These are phyloP conservation scores for Borealophlyctis nickersoniae DNA, from an alignment of 192 early-diverging fungal species.

Conservation along the genomic window DNA sequence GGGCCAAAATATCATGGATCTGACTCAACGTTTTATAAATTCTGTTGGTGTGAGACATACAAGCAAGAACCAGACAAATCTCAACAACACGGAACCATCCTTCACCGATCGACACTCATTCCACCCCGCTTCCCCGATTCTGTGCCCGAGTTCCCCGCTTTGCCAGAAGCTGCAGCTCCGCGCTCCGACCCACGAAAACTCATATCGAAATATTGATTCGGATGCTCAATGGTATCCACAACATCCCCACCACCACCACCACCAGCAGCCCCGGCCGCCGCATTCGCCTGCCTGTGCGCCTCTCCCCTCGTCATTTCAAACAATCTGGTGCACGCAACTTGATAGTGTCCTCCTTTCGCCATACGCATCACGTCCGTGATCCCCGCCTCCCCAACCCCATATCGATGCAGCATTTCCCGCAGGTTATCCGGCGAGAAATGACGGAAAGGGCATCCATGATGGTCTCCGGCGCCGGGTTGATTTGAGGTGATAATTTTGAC, in stretches of 20 bases:
- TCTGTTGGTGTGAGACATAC: too few relatives aligned
- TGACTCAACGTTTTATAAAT: too few relatives aligned
- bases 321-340: constrained; percentile 89
- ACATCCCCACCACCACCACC: constrained; percentile 27
- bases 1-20: too few relatives aligned
- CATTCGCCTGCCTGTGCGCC: constrained; percentile 22
- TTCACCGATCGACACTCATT: too few relatives aligned
- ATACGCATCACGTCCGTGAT: constrained; percentile 63
- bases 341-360: constrained; percentile 74
- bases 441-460: constrained; percentile 95
- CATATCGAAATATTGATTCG: constrained; percentile 91
- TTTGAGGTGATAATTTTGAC: constrained; percentile 79
- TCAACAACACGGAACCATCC: too few relatives aligned
- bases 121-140: too few relatives aligned
- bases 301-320: constrained; percentile 66
- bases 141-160: too few relatives aligned
- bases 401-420: constrained; percentile 51
- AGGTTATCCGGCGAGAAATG: constrained; percentile 71
- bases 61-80: too few relatives aligned
- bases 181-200: constrained; percentile 35
- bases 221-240: constrained; percentile 79
- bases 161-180: too few relatives aligned
- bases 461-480: constrained; percentile 75
- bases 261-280: background rate
- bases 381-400: constrained; percentile 59